A percentile compares a stretch with the other conserved stretches of the same genome.
These are phyloP conservation scores for Fraxinus sp. DNA, from an alignment of 305 asterid genomes.

Conservation along the genomic window DNA sequence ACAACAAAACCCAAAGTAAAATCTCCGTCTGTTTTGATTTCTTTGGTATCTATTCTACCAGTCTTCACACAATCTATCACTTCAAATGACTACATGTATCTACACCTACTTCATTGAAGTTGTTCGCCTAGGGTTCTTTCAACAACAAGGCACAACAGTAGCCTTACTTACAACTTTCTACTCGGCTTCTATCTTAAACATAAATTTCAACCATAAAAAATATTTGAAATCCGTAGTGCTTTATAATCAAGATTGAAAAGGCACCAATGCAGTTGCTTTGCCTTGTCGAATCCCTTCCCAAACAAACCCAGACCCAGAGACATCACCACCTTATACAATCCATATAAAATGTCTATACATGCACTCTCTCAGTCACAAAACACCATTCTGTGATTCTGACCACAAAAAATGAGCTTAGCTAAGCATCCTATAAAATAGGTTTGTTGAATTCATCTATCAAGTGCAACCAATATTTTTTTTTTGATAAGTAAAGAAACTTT, in stretches of 20 bases:
- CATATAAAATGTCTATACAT: not conserved
- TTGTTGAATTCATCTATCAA: not conserved
- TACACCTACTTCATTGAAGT: not conserved
- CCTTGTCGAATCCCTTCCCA: not conserved
- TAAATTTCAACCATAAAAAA: not conserved
- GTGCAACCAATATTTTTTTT: not conserved
- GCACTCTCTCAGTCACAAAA: not conserved
- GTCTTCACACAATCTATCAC: not conserved
- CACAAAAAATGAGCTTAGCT: not conserved
- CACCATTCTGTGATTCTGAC: not conserved
- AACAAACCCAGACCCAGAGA: not conserved
- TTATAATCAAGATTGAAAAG: not conserved
- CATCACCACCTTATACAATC: not conserved
- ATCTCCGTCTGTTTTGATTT: not conserved
- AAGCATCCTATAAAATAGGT: not conserved
- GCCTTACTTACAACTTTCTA: not conserved
- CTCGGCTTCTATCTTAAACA: not conserved
- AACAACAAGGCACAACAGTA: not conserved
- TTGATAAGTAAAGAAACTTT: too few species aligned
- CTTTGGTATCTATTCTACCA: not conserved
- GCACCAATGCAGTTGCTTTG: not conserved
- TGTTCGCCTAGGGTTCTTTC: not conserved
- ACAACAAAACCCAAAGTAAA: not conserved
- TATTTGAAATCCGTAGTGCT: not conserved
- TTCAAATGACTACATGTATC: not conserved